phyloP scores from a whole-genome alignment of 202 grass and related monocot genomes.

The Carex arenaria region DNA sequence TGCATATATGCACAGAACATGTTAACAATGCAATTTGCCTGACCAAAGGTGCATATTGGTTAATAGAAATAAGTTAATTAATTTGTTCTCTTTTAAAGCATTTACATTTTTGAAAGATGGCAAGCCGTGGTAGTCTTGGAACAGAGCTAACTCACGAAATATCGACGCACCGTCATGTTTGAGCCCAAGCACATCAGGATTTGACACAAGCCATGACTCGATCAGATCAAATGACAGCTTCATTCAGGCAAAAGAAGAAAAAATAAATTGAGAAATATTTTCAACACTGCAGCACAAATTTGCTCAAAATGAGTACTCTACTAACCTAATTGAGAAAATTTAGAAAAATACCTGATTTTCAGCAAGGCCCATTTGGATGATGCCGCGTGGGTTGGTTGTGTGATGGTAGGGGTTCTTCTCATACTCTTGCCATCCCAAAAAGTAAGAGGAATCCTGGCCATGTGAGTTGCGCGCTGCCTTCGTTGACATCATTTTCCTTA shows the following conservation, averaged over 20 bases:
- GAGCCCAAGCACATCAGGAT: slow-evolving; percentile 65
- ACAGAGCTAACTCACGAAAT: slow-evolving; percentile 92
- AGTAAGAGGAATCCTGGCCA: slow-evolving; percentile 87
- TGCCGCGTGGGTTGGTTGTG: slow-evolving; percentile 55
- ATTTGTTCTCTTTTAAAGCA: neutral
- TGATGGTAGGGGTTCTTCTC: slow-evolving; percentile 76
- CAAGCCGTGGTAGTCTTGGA: slow-evolving; percentile 97
- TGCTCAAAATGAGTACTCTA: neutral
- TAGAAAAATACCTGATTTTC: slow-evolving; percentile 62
- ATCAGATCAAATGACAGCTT: slow-evolving; percentile 83
- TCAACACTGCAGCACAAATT: neutral
- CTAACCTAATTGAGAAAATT: neutral
- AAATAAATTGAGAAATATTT: neutral
- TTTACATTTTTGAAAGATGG: slow-evolving; percentile 84
- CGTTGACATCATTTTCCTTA: slow-evolving; percentile 48
- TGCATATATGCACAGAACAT: slow-evolving; percentile 15
- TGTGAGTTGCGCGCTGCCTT: slow-evolving; percentile 79
- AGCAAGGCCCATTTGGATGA: slow-evolving; percentile 98
- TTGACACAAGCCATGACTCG: slow-evolving; percentile 63
- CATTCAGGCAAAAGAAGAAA: neutral
- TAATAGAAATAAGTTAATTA: neutral
- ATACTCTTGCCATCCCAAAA: slow-evolving; percentile 86
- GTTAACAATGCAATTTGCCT: neutral
- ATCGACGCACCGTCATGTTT: slow-evolving; percentile 41
- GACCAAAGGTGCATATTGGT: neutral